Percentiles rank a stretch among this genome's conserved stretches.
Conservation (phyloP, 2,329 filamentous ascomycete species). For the Amylocarpus encephaloides region DNA sequence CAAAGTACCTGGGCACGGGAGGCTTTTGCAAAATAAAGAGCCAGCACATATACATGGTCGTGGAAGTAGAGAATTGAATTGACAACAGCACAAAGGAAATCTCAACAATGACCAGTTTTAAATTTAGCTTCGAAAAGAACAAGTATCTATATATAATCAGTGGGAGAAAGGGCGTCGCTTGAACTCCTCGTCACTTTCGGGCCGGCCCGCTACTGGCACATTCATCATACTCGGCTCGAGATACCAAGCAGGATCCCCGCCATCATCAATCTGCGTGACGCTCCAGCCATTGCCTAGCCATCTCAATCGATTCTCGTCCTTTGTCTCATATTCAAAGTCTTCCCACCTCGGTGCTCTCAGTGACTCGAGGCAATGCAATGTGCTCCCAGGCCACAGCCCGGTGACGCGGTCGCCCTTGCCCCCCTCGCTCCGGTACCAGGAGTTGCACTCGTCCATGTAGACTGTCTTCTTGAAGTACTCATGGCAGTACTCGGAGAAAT, state of each 20-base stretch:
- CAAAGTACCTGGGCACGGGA: too few species aligned
- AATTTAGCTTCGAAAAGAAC: not conserved
- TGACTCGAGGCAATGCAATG: conserved; percentile 37
- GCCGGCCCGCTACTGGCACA: conserved; percentile 32
- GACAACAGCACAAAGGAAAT: too few species aligned
- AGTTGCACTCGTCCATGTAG: conserved; percentile 38
- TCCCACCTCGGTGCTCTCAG: conserved; percentile 50
- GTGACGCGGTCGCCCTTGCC: conserved; percentile 36
- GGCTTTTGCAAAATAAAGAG: too few species aligned
- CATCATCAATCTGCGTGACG: conserved; percentile 24
- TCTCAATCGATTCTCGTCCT: conserved; percentile 33
- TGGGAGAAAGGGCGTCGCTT: conserved; percentile 35
- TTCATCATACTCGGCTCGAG: conserved; percentile 35
- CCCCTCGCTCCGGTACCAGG: conserved; percentile 29
- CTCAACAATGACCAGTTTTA: too few species aligned
- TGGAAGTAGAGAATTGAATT: too few species aligned
- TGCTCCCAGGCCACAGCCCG: conserved; percentile 37
- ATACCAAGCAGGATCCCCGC: conserved; percentile 32
- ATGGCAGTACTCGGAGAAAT: conserved; percentile 44
- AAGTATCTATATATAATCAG: conserved; percentile 12
- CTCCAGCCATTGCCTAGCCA: conserved; percentile 41
- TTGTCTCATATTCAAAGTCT: conserved; percentile 38
- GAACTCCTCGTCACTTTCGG: conserved; percentile 34
- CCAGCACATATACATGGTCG: too few species aligned
- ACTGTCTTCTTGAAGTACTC: conserved; percentile 48